Percentiles rank a stretch among this genome's conserved stretches.
Conservation (phyloP, 2,329 filamentous ascomycete species). For the Stagonosporopsis vannaccii region DNA sequence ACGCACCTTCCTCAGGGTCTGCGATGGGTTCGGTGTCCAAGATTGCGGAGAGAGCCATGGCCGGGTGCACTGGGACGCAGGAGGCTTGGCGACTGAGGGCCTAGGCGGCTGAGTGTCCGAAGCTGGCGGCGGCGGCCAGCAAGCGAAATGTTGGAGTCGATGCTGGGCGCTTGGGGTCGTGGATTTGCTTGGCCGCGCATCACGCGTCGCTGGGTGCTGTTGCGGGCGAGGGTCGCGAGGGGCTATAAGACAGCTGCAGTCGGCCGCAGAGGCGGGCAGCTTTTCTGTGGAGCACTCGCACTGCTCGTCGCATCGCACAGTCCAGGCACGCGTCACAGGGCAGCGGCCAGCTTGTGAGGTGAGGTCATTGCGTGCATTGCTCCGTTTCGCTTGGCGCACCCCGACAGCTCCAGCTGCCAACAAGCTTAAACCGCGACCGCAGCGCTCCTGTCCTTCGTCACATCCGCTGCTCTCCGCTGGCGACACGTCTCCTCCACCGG, state of each 20-base stretch:
- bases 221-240: constrained; percentile 2
- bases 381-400: constrained; percentile 20
- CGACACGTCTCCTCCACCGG: constrained; percentile 28
- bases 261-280: not conserved
- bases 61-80: not conserved
- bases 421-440: constrained; percentile 2
- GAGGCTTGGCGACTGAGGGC: constrained; percentile 11
- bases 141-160: constrained; percentile 4
- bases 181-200: constrained; percentile 5
- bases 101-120: constrained; percentile 5
- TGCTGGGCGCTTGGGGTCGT: constrained; percentile 7
- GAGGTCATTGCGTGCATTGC: constrained; percentile 25
- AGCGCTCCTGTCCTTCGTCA: constrained; percentile 4
- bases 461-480: constrained; percentile 16
- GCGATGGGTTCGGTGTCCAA: constrained; percentile 59
- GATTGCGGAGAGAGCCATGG: constrained; percentile 32
- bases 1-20: constrained; percentile 67
- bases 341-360: no score
- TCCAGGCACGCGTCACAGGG: constrained; percentile 16
- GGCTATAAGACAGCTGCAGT: not conserved
- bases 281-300: constrained; percentile 11
- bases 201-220: not conserved
- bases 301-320: not conserved
- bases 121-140: constrained; percentile 3
- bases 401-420: constrained; percentile 18